phyloP scores from a whole-genome alignment of 2,329 filamentous ascomycete species.

The Daldinia sp. region DNA sequence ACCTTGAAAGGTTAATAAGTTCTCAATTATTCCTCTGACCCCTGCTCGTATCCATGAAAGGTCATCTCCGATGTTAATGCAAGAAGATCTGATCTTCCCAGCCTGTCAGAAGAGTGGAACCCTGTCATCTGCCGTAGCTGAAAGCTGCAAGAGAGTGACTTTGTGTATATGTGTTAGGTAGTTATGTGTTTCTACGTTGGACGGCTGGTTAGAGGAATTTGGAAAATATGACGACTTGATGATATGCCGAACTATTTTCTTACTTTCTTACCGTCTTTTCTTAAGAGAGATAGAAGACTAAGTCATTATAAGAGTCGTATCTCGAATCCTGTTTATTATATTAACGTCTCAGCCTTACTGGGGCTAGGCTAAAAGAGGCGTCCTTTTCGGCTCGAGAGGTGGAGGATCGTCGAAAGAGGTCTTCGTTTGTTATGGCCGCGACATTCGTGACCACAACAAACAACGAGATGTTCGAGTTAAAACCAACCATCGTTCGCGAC shows the following conservation, averaged over 20 bases:
- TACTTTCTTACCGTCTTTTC: not conserved
- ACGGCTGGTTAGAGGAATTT: no score
- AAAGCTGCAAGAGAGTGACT: constrained; percentile 15
- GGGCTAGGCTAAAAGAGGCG: constrained; percentile 2
- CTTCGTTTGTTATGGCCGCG: constrained; percentile 16
- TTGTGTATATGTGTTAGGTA: not conserved
- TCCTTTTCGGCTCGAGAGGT: not conserved
- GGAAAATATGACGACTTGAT: not conserved
- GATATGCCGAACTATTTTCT: not conserved
- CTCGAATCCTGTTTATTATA: constrained; percentile 4
- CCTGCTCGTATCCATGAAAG: constrained; percentile 29
- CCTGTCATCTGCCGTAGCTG: constrained; percentile 22
- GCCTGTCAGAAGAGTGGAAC: constrained; percentile 23
- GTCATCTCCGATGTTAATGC: constrained; percentile 43
- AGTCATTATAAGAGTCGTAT: not conserved
- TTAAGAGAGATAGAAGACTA: no score
- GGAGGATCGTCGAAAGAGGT: constrained; percentile 9
- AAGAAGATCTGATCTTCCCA: constrained; percentile 36
- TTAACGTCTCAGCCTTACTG: constrained; percentile 18
- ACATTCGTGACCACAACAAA: constrained; percentile 25
- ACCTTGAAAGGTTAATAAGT: constrained; percentile 15
- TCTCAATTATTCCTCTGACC: constrained; percentile 18
- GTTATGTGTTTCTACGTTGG: no score
- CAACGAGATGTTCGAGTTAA: not conserved
- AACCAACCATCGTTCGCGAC: not conserved